phyloP scores from a whole-genome alignment of 352 stramenopile genomes.

The Phytopythium oedochilum region DNA sequence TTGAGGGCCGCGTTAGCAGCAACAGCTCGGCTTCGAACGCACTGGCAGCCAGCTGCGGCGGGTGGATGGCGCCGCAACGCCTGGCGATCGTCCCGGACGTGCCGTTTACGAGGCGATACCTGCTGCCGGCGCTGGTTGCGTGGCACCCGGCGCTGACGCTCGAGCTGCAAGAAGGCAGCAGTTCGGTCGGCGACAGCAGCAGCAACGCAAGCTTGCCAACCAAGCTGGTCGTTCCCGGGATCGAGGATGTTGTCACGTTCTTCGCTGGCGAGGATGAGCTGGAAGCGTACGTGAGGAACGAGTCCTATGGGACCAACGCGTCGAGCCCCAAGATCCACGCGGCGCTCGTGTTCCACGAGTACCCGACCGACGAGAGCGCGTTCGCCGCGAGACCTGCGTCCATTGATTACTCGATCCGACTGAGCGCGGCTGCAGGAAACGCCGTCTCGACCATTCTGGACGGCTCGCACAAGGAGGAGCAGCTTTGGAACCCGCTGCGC shows the following conservation, averaged over 20 bases:
- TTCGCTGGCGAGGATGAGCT: conserved; percentile 26
- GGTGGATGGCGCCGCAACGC: conserved; percentile 13
- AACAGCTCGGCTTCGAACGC: conserved; percentile 3
- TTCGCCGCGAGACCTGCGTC: conserved; percentile 17
- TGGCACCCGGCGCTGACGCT: conserved; percentile 39
- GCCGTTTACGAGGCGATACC: conserved; percentile 38
- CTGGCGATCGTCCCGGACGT: conserved; percentile 23
- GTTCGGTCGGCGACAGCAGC: background rate
- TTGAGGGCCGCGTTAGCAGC: background rate
- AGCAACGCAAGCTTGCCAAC: background rate
- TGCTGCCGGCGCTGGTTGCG: conserved; percentile 23
- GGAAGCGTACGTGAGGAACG: conserved; percentile 28
- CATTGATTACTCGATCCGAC: conserved; percentile 34
- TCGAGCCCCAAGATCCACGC: conserved; percentile 34
- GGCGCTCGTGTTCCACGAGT: conserved; percentile 31
- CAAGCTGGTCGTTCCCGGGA: conserved; percentile 23
- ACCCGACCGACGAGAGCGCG: conserved; percentile 9
- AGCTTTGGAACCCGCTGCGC: conserved; percentile 13
- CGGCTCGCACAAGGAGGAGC: conserved; percentile 5
- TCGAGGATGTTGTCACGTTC: conserved; percentile 33
- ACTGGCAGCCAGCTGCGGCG: conserved; percentile 8
- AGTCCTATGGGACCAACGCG: conserved; percentile 23
- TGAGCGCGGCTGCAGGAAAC: conserved; percentile 18
- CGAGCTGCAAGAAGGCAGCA: background rate
- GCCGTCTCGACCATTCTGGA: conserved; percentile 8